A percentile compares a stretch with the other conserved stretches of the same genome.
phyloP scores from a whole-genome alignment of 805 yeast genomes.

The Metschnikowia amazonensis region DNA sequence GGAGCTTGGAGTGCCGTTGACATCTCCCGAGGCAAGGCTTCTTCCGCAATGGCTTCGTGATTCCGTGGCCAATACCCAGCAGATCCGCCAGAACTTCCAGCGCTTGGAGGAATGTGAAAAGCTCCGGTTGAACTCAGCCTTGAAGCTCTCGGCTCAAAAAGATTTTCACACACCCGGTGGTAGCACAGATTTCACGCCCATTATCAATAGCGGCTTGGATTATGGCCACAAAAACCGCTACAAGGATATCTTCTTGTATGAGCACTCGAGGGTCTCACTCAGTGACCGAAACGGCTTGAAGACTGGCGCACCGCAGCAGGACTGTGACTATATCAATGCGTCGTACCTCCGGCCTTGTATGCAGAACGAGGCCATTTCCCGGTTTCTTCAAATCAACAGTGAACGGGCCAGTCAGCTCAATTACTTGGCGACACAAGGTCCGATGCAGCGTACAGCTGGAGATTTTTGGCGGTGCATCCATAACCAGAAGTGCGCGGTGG shows the following conservation, averaged over 20 bases:
- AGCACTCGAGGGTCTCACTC: constrained; percentile 18
- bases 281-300: constrained; percentile 2
- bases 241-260: constrained; percentile 20
- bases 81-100: constrained; percentile 45
- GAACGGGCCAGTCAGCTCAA: constrained; percentile 6
- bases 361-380: neutral
- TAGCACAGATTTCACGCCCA: constrained; percentile 27
- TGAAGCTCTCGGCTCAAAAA: constrained; percentile 4
- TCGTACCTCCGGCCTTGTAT: constrained; percentile 47
- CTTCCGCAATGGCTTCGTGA: constrained; percentile 18
- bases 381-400: neutral
- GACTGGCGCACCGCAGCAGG: constrained; percentile 14
- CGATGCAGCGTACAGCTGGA: constrained; percentile 63
- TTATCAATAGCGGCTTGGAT: constrained; percentile 45
- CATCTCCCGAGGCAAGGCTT: constrained; percentile 6
- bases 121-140: constrained; percentile 48
- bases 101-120: constrained; percentile 67
- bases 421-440: constrained; percentile 90
- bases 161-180: constrained; percentile 18
- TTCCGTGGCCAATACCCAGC: constrained; percentile 10
- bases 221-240: constrained; percentile 21
- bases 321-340: constrained; percentile 77
- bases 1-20: constrained; percentile 9
- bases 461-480: constrained; percentile 83
- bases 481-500: constrained; percentile 59